A percentile compares a stretch with the other conserved stretches of the same genome.
These are phyloP conservation scores for Eucalyptus regnans DNA, from an alignment of 345 rosid genomes.

Conservation along the genomic window DNA sequence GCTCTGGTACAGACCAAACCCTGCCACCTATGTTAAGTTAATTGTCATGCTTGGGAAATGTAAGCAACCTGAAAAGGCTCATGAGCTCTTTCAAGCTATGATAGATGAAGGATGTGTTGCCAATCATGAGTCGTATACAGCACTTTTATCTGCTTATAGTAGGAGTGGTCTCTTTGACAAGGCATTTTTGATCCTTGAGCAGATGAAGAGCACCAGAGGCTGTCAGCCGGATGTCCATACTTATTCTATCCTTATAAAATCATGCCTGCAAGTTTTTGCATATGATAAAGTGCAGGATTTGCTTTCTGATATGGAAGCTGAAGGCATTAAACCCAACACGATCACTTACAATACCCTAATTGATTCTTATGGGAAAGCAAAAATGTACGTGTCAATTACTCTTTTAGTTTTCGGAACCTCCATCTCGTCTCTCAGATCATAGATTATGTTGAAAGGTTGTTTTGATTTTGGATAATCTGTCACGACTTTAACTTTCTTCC, in stretches of 20 bases:
- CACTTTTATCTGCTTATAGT: constrained; percentile 70
- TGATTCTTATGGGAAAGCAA: constrained; percentile 80
- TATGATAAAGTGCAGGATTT: constrained; percentile 42
- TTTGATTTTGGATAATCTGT: not conserved
- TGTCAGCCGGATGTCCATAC: constrained; percentile 87
- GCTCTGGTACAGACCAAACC: constrained; percentile 71
- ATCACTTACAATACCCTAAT: constrained; percentile 80
- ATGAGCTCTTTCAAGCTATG: constrained; percentile 65
- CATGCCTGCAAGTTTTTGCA: constrained; percentile 69
- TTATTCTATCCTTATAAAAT: constrained; percentile 84
- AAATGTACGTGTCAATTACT: constrained; percentile 27
- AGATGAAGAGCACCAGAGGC: constrained; percentile 57
- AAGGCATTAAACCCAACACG: constrained; percentile 64
- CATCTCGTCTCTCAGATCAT: constrained; percentile 2
- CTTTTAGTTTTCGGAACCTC: not conserved
- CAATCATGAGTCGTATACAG: constrained; percentile 65
- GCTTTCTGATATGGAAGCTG: constrained; percentile 66
- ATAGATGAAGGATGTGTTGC: constrained; percentile 58
- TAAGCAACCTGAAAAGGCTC: constrained; percentile 79
- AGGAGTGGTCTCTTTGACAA: constrained; percentile 61
- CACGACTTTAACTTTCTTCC: not conserved
- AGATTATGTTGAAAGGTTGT: not conserved
- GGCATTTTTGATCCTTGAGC: constrained; percentile 55
- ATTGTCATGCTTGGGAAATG: constrained; percentile 93
- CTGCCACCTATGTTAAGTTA: constrained; percentile 61